Evolutionary conservation across 2,329 filamentous ascomycete species (phyloP), one percentile per base, ranked within the genome.

Genomic region (Phaeosphaeria sp.): DNA sequence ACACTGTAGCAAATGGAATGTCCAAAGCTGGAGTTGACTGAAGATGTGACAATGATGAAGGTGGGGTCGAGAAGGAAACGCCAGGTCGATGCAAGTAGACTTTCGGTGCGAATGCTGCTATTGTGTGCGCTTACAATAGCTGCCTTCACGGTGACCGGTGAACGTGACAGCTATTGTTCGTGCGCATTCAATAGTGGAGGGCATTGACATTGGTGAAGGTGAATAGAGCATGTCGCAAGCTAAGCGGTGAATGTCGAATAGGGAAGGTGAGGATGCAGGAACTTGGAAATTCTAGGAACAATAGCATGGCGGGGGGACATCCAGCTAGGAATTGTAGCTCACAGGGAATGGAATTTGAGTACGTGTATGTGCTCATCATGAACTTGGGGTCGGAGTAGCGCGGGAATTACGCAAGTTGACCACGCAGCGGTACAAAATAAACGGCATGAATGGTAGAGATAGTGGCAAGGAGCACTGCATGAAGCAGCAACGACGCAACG

Each of bases 131-230:
- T 36, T 13, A 52, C 50, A 52, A 45, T 52, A 52, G 42, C 40
- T 45, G 18, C 39, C 24, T 25, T 43, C 27, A 59, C 33, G 59
- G 58, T 49, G 58, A 45, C n/a, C n/a, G n/a, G n/a, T n/a, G n/a
- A n/a, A 15, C 44, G 20, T 3, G 6, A 24, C 7, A 11, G 49
- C 53, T 55, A 61, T 58, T 61, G 55, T 61, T 44, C 20, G 13
- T 53, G 46, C 51, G 7, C 55, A 33, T 44, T 53, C 53, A 45
- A 55, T 50, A 42, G 53, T 21, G 43, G 45, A 45, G 52, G 18
- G 49, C 18, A 13, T 51, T 49, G 53, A 30, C 51, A 18, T 52
- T 51, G 59, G 58, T 64, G 62, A 63, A 64, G 17, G 65, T 63
- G 61, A 62, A 64, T 30, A 56, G 53, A 3, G 30, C 25, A 30